Percentiles rank a stretch among this genome's conserved stretches.
These are phyloP conservation scores for Aspergillus brasiliensis DNA, from an alignment of 2,329 filamentous ascomycete species.

Conservation along the genomic window DNA sequence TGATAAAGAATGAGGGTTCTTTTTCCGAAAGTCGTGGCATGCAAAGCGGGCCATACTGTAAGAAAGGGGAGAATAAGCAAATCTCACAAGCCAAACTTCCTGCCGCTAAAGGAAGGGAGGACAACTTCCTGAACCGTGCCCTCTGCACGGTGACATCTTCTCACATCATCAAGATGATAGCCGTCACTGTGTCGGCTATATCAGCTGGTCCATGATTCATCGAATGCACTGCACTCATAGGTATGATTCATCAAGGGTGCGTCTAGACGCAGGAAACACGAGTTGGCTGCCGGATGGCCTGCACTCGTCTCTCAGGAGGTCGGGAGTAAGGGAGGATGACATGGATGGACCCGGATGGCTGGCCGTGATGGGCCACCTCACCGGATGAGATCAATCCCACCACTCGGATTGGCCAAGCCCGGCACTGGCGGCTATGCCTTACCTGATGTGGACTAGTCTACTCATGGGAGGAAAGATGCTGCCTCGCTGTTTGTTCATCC, in stretches of 20 bases:
- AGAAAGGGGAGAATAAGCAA: neutral
- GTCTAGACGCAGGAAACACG: conserved; percentile 1
- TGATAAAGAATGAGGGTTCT: conserved; percentile 1
- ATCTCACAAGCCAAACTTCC: neutral
- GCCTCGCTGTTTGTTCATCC: neutral
- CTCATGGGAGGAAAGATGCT: neutral
- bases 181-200: neutral
- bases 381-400: conserved; percentile 9
- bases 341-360: conserved; percentile 2
- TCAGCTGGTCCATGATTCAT: neutral
- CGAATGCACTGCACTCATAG: neutral
- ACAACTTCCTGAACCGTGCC: conserved; percentile 6
- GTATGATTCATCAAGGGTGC: neutral
- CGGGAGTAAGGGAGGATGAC: neutral
- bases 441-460: neutral
- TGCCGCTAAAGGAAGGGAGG: conserved; percentile 1
- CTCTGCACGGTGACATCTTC: conserved; percentile 2
- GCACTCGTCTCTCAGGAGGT: neutral
- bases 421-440: conserved; percentile 1
- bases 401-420: conserved; percentile 4
- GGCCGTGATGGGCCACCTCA: neutral
- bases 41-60: neutral
- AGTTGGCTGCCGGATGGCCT: neutral
- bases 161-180: neutral
- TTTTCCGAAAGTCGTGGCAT: conserved; percentile 4